Base-by-base conservation (phyloP, 2,329 filamentous ascomycete species). In the Aspergillus carbonarius region DNA sequence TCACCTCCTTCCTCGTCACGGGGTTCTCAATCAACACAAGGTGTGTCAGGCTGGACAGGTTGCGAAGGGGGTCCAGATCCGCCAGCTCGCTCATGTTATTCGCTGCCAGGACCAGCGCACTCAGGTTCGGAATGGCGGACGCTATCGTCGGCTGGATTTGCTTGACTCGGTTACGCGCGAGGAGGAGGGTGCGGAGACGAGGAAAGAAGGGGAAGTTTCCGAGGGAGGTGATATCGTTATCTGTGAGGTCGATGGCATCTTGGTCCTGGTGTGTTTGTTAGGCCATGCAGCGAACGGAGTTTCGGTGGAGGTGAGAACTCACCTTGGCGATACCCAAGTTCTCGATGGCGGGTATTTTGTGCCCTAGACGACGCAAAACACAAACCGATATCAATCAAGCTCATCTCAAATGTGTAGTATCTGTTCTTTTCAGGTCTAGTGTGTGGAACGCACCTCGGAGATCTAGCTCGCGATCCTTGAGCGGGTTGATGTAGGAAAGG, bases 391-490 rank as follows among this genome's bases (percentile, higher is more conserved):
- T 96, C 88, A 95, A 93, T 85, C 86, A 84, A 91, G 89, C 85
- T 88, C 87, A 63, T 66, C 60, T 64, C 54, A 74, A 81, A 87
- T 86, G 87, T 92, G 91, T 91, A 96, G 92, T 87, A 96, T 95
- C 92, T 93, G 91, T 84, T 88, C 92, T 92, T 96, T 92, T 90
- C 90, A 86, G 81, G 72, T 66, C 65, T 69, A 60, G 66, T 59
- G 59, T 65, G 52, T 65, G 58, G 55, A 64, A 86, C 92, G 87
- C 90, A 98, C 95, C 95, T 96, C 95, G 88, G 72, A 99, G 91
- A 83, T 98, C 93, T 77, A 99, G 87, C 86, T 99, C 95, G 79
- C 95, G 92, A 85, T 99, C 95, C 82, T 95, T 96, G 78, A 99
- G 86, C 76, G 93, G 93, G 81, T 98, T 99, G 80, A 98, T 90